These are phyloP conservation scores for Nicotiana attenuata DNA, from an alignment of 257 asterid genomes.

Conservation along the genomic window DNA sequence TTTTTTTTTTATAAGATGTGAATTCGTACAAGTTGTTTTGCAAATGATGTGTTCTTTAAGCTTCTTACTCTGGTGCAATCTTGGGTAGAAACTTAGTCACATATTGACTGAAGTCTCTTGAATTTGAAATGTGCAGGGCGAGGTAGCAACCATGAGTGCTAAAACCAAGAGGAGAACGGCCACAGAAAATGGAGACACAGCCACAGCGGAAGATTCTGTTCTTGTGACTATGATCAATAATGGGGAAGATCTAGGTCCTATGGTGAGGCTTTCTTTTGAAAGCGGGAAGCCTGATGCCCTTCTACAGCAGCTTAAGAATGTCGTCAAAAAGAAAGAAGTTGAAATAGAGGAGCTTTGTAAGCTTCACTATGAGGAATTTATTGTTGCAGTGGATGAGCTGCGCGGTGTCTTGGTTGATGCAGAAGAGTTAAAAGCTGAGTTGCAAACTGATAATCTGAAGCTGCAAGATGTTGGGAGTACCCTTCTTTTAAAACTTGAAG, in stretches of 20 bases:
- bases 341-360: conserved; percentile 95
- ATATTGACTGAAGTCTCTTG: background rate
- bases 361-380: conserved; percentile 89
- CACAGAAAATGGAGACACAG: conserved; percentile 62
- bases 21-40: background rate
- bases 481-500: conserved; percentile 71
- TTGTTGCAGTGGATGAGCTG: conserved; percentile 85
- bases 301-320: conserved; percentile 63
- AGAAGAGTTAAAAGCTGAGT: conserved; percentile 81
- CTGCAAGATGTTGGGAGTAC: conserved; percentile 79
- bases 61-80: background rate
- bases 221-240: conserved; percentile 74
- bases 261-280: conserved; percentile 84
- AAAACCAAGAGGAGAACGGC: conserved; percentile 60
- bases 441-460: conserved; percentile 71
- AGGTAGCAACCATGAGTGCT: conserved; percentile 41
- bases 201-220: conserved; percentile 60
- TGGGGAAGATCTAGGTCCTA: conserved; percentile 86
- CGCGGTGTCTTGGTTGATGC: conserved; percentile 96
- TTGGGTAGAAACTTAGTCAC: background rate
- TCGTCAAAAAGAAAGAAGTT: conserved; percentile 74
- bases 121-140: background rate
- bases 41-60: background rate
- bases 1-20: too few relatives aligned
- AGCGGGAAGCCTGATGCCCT: conserved; percentile 75